Base-by-base conservation (phyloP, 2,329 filamentous ascomycete genomes). In the Madurella fahalii region DNA sequence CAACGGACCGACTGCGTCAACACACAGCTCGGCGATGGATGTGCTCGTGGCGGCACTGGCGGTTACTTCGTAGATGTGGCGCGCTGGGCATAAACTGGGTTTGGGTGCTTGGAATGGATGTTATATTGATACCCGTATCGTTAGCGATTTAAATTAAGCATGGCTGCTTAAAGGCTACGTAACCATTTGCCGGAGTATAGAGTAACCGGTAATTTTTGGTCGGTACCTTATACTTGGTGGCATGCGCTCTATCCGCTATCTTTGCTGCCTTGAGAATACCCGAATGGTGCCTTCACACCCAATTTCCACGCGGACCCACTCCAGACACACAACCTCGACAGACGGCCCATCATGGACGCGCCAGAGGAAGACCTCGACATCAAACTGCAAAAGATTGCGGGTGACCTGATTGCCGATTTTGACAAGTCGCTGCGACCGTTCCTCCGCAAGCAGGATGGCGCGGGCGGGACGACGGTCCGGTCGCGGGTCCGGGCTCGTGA, bases 11-110 rank as follows among this genome's bases (percentile, higher is more conserved):
- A 78, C 75, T 1, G 82, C 84, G 1, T 76, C 78, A 46, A 82
- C 82, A 18, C 86, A 89, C 44, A 82, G 79, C 63, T 82, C 81
- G 16, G 86, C 83, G 0, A 69, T 89, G 68, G 86, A 89, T 69
- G 80, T 77, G 37, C 70, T 90, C 31, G 81, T 90, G 56, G 86
- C 82, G 30, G 85, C 84, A 7, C 65, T 78, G 60, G 71, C 69
- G 18, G 72, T 75, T 13, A 65, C 1, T 49, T 41, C 9, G 18
- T 31, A 32, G 34, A n/a, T 16, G 8, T 31, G 42, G 30, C 25
- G 25, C 4, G 25, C 25, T 25, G 25, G 25, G 7, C 7, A 7
- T 7, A 7, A 25, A 25, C 25, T 25, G 25, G 25, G 7, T 25
- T 7, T 25, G 7, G 25, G 25, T 25, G 25, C 25, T 25, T 25